phyloP scores from a whole-genome alignment of 106 monocot genomes.

The Platanthera guangdongensis region DNA sequence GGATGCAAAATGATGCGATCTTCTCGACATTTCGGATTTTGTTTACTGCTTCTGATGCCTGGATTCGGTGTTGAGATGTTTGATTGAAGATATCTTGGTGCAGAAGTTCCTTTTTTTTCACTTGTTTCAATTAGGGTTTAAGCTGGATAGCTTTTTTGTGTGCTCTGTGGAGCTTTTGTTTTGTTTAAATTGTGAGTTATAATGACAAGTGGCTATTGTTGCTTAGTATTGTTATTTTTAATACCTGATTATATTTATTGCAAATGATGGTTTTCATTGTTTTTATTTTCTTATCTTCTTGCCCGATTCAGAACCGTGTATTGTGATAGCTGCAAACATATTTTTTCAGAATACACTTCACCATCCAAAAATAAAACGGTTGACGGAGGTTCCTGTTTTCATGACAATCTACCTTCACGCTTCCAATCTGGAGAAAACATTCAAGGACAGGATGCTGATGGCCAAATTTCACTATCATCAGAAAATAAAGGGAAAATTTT shows the following conservation, averaged over 20 bases:
- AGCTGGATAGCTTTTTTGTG: not conserved
- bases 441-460: slow-evolving; percentile 8
- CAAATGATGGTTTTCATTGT: too few relatives aligned
- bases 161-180: not conserved
- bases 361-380: slow-evolving; percentile 8
- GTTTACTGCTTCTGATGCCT: not conserved
- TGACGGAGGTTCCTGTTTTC: slow-evolving; percentile 8
- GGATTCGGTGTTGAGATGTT: not conserved
- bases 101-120: not conserved
- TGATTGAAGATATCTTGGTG: not conserved
- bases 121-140: slow-evolving; percentile 6
- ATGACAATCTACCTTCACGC: slow-evolving; percentile 7
- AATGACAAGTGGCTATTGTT: too few relatives aligned
- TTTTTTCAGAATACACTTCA: slow-evolving; percentile 16
- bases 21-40: not conserved
- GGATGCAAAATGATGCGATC: not conserved
- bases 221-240: too few relatives aligned
- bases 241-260: too few relatives aligned
- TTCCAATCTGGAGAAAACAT: slow-evolving; percentile 18
- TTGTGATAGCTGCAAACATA: not conserved
- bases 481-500: slow-evolving; percentile 24
- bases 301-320: too few relatives aligned
- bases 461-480: slow-evolving; percentile 8
- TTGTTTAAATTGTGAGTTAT: too few relatives aligned
- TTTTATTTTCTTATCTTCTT: too few relatives aligned